These are phyloP conservation scores for Fusarium oligoseptatum DNA, from an alignment of 2,329 filamentous ascomycete species.

Conservation along the genomic window DNA sequence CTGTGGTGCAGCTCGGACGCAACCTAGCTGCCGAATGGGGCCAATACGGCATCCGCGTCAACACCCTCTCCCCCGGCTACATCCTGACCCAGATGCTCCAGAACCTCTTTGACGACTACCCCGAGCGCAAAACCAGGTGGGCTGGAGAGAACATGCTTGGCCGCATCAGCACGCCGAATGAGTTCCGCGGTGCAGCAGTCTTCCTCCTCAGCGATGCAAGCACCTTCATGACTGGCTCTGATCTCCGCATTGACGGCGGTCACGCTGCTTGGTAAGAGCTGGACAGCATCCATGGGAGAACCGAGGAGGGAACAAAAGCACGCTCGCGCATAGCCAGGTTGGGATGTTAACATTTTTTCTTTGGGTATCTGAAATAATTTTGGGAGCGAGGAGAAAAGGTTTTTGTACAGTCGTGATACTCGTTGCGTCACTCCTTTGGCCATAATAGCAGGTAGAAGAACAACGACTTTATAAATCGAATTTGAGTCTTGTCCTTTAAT, in stretches of 20 bases:
- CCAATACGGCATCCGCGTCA: conserved; percentile 79
- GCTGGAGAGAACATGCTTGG: conserved; percentile 88
- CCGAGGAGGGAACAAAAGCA: background rate
- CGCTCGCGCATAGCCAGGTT: conserved; percentile 10
- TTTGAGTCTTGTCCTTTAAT: conserved; percentile 20
- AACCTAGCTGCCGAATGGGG: conserved; percentile 83
- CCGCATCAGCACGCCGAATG: conserved; percentile 74
- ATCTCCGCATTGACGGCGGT: conserved; percentile 79
- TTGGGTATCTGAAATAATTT: conserved; percentile 30
- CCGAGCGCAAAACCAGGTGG: conserved; percentile 78
- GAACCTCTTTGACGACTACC: conserved; percentile 80
- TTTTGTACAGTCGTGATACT: conserved; percentile 33
- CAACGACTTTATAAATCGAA: conserved; percentile 5
- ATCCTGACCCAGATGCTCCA: conserved; percentile 88
- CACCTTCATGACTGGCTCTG: conserved; percentile 80
- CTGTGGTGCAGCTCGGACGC: conserved; percentile 77
- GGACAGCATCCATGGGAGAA: background rate
- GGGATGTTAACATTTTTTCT: conserved; percentile 11
- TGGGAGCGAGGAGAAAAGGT: conserved; percentile 32
- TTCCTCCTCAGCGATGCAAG: conserved; percentile 80
- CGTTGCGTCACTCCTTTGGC: conserved; percentile 9
- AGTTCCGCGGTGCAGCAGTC: conserved; percentile 79
- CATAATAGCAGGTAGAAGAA: conserved; percentile 11
- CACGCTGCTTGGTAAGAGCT: conserved; percentile 69
- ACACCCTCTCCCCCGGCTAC: conserved; percentile 85